Percentiles rank a stretch among this genome's conserved stretches.
These are phyloP conservation scores for Gryganskiella cystojenkinii DNA, from an alignment of 192 early-diverging fungal genomes.

Conservation along the genomic window DNA sequence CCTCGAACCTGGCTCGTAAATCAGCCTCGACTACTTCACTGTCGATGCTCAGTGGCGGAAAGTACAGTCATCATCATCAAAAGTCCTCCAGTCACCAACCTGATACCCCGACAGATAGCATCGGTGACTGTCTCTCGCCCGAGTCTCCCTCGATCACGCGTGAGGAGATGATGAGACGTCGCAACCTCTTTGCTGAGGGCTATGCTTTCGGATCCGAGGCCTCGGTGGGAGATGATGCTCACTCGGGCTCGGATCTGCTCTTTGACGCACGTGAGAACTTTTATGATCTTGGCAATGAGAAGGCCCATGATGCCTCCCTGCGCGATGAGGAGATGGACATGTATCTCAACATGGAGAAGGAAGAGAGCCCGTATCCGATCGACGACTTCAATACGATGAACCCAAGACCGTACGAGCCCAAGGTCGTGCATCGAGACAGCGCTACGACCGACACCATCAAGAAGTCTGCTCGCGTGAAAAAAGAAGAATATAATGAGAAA, in stretches of 20 bases:
- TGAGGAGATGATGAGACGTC: slow-evolving; percentile 33
- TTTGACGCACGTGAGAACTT: slow-evolving; percentile 26
- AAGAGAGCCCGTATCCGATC: slow-evolving; percentile 24
- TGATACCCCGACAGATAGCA: slow-evolving; percentile 26
- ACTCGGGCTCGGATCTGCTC: slow-evolving; percentile 28
- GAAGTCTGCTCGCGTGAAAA: slow-evolving; percentile 13
- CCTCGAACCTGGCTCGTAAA: slow-evolving; percentile 23
- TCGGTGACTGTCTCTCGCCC: slow-evolving; percentile 39
- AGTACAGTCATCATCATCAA: slow-evolving; percentile 44
- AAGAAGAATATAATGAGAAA: slow-evolving; percentile 27
- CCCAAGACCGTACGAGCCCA: slow-evolving; percentile 40
- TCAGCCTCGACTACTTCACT: slow-evolving; percentile 34
- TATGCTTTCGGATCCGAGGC: slow-evolving; percentile 19
- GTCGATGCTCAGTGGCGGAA: slow-evolving; percentile 11
- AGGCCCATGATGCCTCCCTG: slow-evolving; percentile 5
- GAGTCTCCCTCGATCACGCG: slow-evolving; percentile 37
- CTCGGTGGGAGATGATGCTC: neutral
- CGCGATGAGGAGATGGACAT: slow-evolving; percentile 43
- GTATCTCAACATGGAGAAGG: slow-evolving; percentile 45
- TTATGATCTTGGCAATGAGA: slow-evolving; percentile 22
- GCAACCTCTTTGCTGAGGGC: slow-evolving; percentile 11
- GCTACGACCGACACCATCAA: neutral
- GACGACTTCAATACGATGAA: slow-evolving; percentile 39
- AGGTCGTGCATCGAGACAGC: slow-evolving; percentile 12
- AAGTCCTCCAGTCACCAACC: slow-evolving; percentile 26